A percentile compares a stretch with the other conserved stretches of the same genome.
Evolutionary conservation across 139 green algal species (phyloP).

Genomic region (Dunaliella sp.): DNA sequence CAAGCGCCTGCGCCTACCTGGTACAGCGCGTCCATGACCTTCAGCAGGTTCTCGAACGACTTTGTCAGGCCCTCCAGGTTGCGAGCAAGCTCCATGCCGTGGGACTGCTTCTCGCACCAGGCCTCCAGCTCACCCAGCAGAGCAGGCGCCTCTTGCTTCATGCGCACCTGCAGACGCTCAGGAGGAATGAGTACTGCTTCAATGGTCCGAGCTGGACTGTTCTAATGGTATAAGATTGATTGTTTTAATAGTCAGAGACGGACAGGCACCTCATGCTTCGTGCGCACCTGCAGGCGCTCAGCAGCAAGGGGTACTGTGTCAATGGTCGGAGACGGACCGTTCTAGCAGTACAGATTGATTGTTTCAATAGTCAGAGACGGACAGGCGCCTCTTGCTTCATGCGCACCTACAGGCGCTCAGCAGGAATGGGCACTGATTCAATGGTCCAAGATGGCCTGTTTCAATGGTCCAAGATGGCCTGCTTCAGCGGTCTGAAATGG

Average conservation of each 20-base stretch:
- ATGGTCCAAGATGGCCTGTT: too few species aligned
- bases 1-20: conserved; percentile 23
- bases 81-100: conserved; percentile 65
- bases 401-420: not conserved
- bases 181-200: too few species aligned
- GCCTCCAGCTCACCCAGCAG: conserved; percentile 62
- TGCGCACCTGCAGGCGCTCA: conserved; percentile 14
- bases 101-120: conserved; percentile 64
- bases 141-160: conserved; percentile 33
- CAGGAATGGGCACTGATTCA: too few species aligned
- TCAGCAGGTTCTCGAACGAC: conserved; percentile 65
- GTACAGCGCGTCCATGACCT: conserved; percentile 82
- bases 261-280: conserved; percentile 38
- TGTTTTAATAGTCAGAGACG: too few species aligned
- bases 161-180: conserved; percentile 15
- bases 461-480: too few species aligned
- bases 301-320: too few species aligned
- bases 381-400: conserved; percentile 38
- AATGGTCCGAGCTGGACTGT: too few species aligned
- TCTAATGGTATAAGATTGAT: too few species aligned
- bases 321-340: too few species aligned
- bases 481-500: too few species aligned
- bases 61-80: conserved; percentile 46
- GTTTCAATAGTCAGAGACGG: too few species aligned
- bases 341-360: too few species aligned